These are phyloP conservation scores for Barnettozyma sp. DNA, from an alignment of 805 yeast genomes.

Conservation along the genomic window DNA sequence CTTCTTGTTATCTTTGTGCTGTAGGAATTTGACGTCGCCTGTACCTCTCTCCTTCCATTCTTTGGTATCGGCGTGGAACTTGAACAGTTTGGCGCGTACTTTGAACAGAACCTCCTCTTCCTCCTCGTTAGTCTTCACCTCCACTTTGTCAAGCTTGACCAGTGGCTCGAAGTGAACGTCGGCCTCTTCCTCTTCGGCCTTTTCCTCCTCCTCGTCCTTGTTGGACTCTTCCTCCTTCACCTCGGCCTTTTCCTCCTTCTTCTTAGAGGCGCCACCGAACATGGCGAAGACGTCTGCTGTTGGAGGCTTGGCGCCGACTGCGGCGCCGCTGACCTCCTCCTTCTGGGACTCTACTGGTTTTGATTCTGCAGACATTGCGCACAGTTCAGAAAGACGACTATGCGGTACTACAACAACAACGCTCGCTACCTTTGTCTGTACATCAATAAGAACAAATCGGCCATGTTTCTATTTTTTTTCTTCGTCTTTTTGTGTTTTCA, in stretches of 20 bases:
- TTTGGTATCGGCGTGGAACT: conserved; percentile 72
- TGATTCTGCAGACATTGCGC: conserved; percentile 21
- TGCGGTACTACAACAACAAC: no score
- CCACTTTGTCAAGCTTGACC: conserved; percentile 91
- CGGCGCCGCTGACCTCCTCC: conserved; percentile 8
- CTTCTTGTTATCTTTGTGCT: conserved; percentile 77
- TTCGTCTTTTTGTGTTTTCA: background rate
- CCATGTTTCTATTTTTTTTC: background rate
- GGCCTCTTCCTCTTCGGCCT: conserved; percentile 34
- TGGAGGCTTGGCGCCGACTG: conserved; percentile 49
- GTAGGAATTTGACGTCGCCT: conserved; percentile 92
- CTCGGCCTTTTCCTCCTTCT: conserved; percentile 40
- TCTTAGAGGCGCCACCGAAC: conserved; percentile 88
- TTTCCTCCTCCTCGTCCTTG: conserved; percentile 25
- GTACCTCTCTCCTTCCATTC: conserved; percentile 99
- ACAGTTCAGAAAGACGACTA: no score
- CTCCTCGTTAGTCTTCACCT: conserved; percentile 93
- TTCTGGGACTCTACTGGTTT: conserved; percentile 19
- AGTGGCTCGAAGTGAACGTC: conserved; percentile 92
- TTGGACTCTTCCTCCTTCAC: conserved; percentile 33
- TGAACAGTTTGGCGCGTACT: conserved; percentile 91
- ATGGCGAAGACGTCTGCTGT: conserved; percentile 82
- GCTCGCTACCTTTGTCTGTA: no score
- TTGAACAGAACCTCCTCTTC: conserved; percentile 77
- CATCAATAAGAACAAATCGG: background rate